Evolutionary conservation across 2,329 filamentous ascomycete genomes (phyloP), one percentile per base, ranked within the genome.

Genomic region (Aaosphaeria arxii): DNA sequence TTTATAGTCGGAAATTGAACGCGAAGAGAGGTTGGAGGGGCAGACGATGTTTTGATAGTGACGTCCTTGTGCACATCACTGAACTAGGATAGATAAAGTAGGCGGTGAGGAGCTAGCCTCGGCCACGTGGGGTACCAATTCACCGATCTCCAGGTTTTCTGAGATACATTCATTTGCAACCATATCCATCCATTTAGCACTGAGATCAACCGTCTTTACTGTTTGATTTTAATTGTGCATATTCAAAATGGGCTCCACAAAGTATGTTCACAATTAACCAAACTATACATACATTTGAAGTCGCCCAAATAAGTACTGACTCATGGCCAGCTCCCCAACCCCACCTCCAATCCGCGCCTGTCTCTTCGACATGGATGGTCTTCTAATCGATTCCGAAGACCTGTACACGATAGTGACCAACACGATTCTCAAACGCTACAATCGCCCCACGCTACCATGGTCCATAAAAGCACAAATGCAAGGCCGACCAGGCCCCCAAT

Each of bases 321-420:
- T 24, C 9, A 11, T 13, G 24, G 31, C 30, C 30, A 41, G 28
- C 40, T 35, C 38, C 11, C 45, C 45, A 42, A 54, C 59, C 47
- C 61, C 66, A 85, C 91, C 70, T 87, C 89, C 17, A 84, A 80
- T 97, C 50, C 83, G 91, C 59, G 94, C 92, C 58, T 96, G 91
- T 72, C 85, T 99, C 56, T 97, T 99, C 71, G 94, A 99, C 77
- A 96, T 97, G 91, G 94, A 99, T 72, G 94, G 94, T 51, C 86
- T 99, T 33, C 83, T 99, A 17, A 88, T 99, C 66, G 86, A 97
- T 72, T 91, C 89, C 32, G 94, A 97, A 76, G 94, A 97, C 65
- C 76, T 84, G 49, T 97, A 97, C 77, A 94, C 90, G 0, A 68
- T 82, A 29, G 87, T 88, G 71, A 87, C 91, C 52, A 96, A 99